These are phyloP conservation scores for Yamadazyma atlantica DNA, from an alignment of 1,139 yeast species.

Conservation along the genomic window DNA sequence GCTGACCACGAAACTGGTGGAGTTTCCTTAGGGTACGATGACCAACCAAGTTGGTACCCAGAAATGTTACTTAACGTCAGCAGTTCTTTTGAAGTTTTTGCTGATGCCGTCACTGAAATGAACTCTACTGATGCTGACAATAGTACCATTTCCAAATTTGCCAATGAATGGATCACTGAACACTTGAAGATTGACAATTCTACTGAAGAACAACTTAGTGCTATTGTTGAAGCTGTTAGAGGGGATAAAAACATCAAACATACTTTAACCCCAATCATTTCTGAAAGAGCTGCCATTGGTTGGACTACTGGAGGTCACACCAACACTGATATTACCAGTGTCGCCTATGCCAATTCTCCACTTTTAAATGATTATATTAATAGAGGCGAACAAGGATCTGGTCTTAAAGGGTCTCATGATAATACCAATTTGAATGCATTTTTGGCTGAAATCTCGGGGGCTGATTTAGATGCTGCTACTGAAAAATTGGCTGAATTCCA, in stretches of 20 bases:
- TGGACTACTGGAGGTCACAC: conserved; percentile 93
- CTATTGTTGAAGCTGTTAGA: conserved; percentile 19
- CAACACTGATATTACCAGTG: conserved; percentile 85
- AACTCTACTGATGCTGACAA: conserved; percentile 27
- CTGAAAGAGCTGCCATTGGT: conserved; percentile 74
- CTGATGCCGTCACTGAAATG: conserved; percentile 25
- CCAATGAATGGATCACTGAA: conserved; percentile 49
- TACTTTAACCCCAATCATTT: conserved; percentile 44
- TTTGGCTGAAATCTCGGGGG: conserved; percentile 57
- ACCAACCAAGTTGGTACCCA: conserved; percentile 69
- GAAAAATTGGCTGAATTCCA: conserved; percentile 6
- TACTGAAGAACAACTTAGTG: conserved; percentile 46
- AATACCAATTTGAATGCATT: conserved; percentile 79
- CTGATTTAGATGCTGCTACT: conserved; percentile 54
- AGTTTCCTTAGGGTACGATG: conserved; percentile 67
- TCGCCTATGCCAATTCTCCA: conserved; percentile 64
- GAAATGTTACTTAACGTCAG: conserved; percentile 65
- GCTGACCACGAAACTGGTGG: conserved; percentile 96
- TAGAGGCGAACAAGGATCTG: conserved; percentile 30
- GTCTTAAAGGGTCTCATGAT: conserved; percentile 75
- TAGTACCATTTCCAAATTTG: conserved; percentile 35
- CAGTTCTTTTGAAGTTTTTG: conserved; percentile 71
- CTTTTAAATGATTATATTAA: conserved; percentile 35
- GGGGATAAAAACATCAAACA: conserved; percentile 12
- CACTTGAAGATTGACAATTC: conserved; percentile 63